Evolutionary conservation across 345 rosid genomes (phyloP).

Genomic region (Eucalyptus caleyi): DNA sequence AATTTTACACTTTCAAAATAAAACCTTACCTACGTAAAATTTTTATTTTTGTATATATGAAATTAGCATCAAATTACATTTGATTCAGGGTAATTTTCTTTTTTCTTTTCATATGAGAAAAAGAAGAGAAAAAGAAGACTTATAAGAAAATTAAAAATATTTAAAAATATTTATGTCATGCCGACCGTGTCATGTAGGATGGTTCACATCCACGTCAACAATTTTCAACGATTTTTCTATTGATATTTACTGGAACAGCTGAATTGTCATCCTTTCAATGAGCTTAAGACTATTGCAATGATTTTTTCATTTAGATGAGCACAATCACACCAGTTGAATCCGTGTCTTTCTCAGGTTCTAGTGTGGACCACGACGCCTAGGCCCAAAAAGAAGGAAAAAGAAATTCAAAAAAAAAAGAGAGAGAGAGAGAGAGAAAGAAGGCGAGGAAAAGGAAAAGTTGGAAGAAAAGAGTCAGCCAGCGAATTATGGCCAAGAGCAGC

Average conservation of each 20-base stretch:
- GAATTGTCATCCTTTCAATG: background rate
- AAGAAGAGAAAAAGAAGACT: no score
- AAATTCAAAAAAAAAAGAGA: no score
- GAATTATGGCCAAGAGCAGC: background rate
- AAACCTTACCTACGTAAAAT: background rate
- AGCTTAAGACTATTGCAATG: background rate
- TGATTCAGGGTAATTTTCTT: background rate
- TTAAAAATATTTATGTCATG: background rate
- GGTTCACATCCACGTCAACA: no score
- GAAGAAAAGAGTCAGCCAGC: background rate
- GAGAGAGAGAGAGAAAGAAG: background rate
- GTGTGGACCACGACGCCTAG: background rate
- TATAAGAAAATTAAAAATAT: background rate
- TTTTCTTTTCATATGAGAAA: background rate
- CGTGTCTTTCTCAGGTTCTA: background rate
- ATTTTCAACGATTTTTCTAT: no score
- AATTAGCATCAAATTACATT: background rate
- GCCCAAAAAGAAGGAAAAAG: background rate
- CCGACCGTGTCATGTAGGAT: fast-evolving
- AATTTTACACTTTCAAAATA: background rate
- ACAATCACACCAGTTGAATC: background rate
- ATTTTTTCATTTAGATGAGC: background rate
- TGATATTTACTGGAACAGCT: no score
- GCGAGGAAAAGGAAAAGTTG: background rate
- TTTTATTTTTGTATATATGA: background rate